phyloP scores from a whole-genome alignment of 2,329 filamentous ascomycete species.

The Penicillium sp. region DNA sequence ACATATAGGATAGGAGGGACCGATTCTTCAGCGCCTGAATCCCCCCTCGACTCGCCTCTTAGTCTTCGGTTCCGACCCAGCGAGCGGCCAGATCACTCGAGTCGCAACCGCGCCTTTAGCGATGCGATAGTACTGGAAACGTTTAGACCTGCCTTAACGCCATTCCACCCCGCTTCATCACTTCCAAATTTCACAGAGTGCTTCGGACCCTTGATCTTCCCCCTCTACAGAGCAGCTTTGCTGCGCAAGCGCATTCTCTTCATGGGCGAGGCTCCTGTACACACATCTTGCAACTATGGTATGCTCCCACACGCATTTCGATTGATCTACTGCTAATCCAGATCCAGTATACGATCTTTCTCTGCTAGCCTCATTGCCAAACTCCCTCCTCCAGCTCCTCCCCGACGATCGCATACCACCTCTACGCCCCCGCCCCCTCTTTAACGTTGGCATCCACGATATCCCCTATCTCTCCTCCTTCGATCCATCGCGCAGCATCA shows the following conservation, averaged over 20 bases:
- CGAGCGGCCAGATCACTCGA: constrained; percentile 36
- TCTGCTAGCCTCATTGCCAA: constrained; percentile 84
- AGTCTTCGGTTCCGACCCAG: constrained; percentile 54
- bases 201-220: constrained; percentile 90
- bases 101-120: constrained; percentile 41
- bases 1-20: constrained; percentile 39
- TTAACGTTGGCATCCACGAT: constrained; percentile 89
- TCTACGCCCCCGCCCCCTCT: constrained; percentile 72
- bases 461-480: constrained; percentile 76
- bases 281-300: constrained; percentile 87
- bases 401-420: constrained; percentile 60
- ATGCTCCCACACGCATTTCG: constrained; percentile 21
- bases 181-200: constrained; percentile 72
- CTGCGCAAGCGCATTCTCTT: constrained; percentile 85
- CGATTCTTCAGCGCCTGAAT: constrained; percentile 42
- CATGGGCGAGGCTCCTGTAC: constrained; percentile 80
- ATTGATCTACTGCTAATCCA: constrained; percentile 21
- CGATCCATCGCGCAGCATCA: constrained; percentile 40
- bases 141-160: constrained; percentile 61
- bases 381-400: constrained; percentile 68
- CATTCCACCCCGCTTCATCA: constrained; percentile 82
- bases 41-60: constrained; percentile 53
- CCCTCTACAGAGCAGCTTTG: constrained; percentile 81
- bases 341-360: constrained; percentile 83
- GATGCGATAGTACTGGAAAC: constrained; percentile 43